Conservation (phyloP, 768 basidiomycete species). For the Sistotremastrum suecicum region DNA sequence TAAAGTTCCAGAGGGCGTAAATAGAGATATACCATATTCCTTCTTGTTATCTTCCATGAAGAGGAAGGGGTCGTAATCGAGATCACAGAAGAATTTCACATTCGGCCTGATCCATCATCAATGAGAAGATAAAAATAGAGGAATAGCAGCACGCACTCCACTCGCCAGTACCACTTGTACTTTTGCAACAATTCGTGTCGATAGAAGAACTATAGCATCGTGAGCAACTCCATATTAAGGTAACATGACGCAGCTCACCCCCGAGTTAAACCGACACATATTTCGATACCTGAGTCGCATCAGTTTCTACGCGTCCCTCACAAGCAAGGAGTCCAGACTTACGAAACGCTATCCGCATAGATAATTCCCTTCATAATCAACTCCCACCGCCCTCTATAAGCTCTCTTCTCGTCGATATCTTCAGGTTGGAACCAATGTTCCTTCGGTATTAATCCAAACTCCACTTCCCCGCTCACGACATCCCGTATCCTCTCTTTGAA, state of each 20-base stretch:
- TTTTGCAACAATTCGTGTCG: conserved; percentile 34
- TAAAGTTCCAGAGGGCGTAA: neutral
- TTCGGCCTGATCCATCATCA: conserved; percentile 23
- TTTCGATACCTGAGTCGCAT: conserved; percentile 39
- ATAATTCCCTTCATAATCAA: conserved; percentile 44
- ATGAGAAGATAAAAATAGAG: neutral
- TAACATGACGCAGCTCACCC: conserved; percentile 22
- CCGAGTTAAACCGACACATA: conserved; percentile 68
- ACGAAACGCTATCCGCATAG: conserved; percentile 41
- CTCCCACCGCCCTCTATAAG: conserved; percentile 33
- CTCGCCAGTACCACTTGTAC: conserved; percentile 50
- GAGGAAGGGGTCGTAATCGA: conserved; percentile 37
- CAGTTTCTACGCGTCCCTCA: neutral
- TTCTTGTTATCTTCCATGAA: conserved; percentile 40
- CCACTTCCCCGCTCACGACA: conserved; percentile 27
- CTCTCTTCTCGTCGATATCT: conserved; percentile 58
- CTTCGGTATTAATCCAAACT: conserved; percentile 42
- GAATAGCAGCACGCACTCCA: conserved; percentile 28
- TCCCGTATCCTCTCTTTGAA: conserved; percentile 49
- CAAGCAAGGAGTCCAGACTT: conserved; percentile 8
- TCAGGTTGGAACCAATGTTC: conserved; percentile 61
- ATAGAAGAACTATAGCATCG: conserved; percentile 33
- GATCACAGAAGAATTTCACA: conserved; percentile 40
- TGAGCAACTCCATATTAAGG: conserved; percentile 3
- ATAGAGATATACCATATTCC: conserved; percentile 28